Evolutionary conservation across 306 rosid species (phyloP).

Genomic region (Ochetophila trinervis): DNA sequence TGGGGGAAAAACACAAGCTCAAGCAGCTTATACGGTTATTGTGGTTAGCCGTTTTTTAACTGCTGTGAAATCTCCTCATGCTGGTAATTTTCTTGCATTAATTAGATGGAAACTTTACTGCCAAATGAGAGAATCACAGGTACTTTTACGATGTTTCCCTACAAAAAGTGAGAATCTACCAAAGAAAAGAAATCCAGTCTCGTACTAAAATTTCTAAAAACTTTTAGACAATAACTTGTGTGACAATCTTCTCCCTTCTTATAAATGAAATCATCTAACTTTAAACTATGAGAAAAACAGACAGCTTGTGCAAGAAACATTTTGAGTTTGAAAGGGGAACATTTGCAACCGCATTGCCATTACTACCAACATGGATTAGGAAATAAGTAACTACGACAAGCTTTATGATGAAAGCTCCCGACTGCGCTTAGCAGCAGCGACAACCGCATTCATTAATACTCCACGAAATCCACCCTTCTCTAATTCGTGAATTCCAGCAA

Average conservation of each 20-base stretch:
- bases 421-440: conserved; percentile 76
- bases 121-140: too few relatives aligned
- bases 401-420: conserved; percentile 50
- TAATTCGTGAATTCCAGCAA: conserved; percentile 79
- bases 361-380: background rate
- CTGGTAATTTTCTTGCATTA: too few relatives aligned
- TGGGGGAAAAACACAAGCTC: too few relatives aligned
- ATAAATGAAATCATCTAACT: background rate
- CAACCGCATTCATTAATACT: conserved; percentile 79
- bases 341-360: background rate
- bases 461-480: conserved; percentile 97
- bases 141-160: too few relatives aligned
- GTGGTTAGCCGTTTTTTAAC: too few relatives aligned
- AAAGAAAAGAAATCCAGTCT: too few relatives aligned
- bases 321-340: background rate
- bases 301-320: background rate
- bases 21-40: too few relatives aligned
- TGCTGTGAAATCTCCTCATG: too few relatives aligned
- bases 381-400: conserved; percentile 6
- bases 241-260: background rate
- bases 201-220: too few relatives aligned
- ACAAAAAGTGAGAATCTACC: too few relatives aligned
- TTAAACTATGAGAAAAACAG: background rate
- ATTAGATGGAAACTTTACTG: too few relatives aligned
- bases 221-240: too few relatives aligned